These are phyloP conservation scores for Pichia sp. DNA, from an alignment of 1,139 yeast species.

Conservation along the genomic window DNA sequence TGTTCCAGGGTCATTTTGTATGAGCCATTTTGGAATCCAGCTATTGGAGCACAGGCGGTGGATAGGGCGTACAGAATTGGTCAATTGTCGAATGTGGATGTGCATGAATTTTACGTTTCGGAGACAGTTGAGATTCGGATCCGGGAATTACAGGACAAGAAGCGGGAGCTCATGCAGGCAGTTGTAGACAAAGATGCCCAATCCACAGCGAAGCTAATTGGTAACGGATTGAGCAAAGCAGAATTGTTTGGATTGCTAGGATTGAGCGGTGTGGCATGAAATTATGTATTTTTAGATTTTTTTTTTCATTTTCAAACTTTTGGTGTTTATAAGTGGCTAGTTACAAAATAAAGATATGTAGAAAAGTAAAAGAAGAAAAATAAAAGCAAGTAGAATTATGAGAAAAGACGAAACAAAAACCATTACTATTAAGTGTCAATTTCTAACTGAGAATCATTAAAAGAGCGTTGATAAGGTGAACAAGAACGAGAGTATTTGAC, in stretches of 20 bases:
- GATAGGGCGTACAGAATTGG: slow-evolving; percentile 62
- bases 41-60: slow-evolving; percentile 55
- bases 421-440: background rate
- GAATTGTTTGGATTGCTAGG: slow-evolving; percentile 16
- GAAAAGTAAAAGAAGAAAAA: background rate
- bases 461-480: background rate
- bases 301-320: no score
- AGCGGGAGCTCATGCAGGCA: slow-evolving; percentile 41
- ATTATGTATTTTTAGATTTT: background rate
- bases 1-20: slow-evolving; percentile 54
- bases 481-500: background rate
- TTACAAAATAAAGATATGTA: background rate
- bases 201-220: slow-evolving; percentile 14
- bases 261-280: background rate
- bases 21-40: slow-evolving; percentile 70
- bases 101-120: slow-evolving; percentile 42
- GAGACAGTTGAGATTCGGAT: slow-evolving; percentile 52
- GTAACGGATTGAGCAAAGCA: slow-evolving; percentile 14
- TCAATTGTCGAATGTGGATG: slow-evolving; percentile 50
- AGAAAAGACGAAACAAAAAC: background rate
- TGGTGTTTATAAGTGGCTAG: no score
- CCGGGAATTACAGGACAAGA: slow-evolving; percentile 44
- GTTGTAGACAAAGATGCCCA: slow-evolving; percentile 48
- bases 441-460: background rate
- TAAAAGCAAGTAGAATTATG: background rate